Conservation (phyloP, 163 green algal genomes). For the Coccomyxa subellipsoidea region DNA sequence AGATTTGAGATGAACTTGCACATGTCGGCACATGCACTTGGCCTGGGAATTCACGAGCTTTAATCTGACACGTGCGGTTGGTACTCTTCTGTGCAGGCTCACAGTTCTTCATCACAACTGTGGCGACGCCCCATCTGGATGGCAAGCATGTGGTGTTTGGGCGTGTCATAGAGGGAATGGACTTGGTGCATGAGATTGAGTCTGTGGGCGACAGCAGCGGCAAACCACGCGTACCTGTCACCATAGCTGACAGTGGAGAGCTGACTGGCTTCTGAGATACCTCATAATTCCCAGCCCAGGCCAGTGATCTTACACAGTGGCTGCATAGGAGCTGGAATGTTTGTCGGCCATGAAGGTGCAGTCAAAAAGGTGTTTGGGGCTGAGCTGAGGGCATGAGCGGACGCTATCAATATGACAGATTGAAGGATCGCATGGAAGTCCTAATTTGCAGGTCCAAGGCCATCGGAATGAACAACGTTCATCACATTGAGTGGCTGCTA, state of each 20-base stretch:
- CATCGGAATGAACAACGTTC: no score
- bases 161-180: conserved; percentile 67
- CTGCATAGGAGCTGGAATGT: no score
- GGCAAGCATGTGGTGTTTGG: conserved; percentile 73
- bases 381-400: no score
- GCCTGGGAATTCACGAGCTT: no score
- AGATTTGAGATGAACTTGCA: neutral
- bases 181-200: conserved; percentile 78
- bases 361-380: no score
- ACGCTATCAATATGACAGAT: no score
- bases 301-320: neutral
- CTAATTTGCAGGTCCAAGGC: no score
- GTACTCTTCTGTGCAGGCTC: no score
- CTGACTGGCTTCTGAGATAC: conserved; percentile 6
- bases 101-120: conserved; percentile 85
- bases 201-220: conserved; percentile 72
- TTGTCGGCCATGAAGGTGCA: no score
- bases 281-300: neutral
- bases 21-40: neutral
- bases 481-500: neutral
- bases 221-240: conserved; percentile 68
- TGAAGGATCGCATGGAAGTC: no score
- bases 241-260: conserved; percentile 31
- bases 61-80: no score
- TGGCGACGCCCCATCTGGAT: conserved; percentile 75